Evolutionary conservation across 345 rosid species (phyloP).

Genomic region (Eucalyptus decipiens): DNA sequence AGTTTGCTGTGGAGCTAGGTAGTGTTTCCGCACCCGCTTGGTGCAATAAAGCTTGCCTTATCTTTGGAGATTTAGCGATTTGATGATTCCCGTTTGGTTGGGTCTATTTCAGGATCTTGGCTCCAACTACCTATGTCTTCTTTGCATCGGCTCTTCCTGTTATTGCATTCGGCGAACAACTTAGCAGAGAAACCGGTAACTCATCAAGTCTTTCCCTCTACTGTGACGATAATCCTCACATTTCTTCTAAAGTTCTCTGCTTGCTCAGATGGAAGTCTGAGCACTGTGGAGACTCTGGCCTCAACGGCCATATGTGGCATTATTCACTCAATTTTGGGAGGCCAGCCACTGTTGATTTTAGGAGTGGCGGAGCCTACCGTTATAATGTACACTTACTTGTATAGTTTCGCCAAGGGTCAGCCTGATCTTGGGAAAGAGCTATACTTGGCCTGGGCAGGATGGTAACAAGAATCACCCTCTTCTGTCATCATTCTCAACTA

Average conservation of each 20-base stretch:
- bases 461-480: constrained; percentile 3
- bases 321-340: constrained; percentile 45
- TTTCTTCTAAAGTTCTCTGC: not conserved
- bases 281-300: constrained; percentile 46
- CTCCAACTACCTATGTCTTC: constrained; percentile 54
- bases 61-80: not conserved
- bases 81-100: not conserved
- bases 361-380: constrained; percentile 39
- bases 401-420: constrained; percentile 9
- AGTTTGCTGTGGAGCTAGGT: constrained; percentile 34
- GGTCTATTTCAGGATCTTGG: constrained; percentile 31
- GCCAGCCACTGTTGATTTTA: constrained; percentile 23
- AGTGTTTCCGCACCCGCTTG: not conserved
- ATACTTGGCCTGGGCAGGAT: constrained; percentile 30
- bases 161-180: constrained; percentile 61
- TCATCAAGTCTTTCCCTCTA: not conserved
- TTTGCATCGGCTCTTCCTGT: constrained; percentile 70
- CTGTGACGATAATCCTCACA: not conserved
- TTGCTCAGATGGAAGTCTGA: constrained; percentile 40
- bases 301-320: constrained; percentile 55
- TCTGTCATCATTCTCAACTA: not conserved
- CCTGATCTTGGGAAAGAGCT: constrained; percentile 8
- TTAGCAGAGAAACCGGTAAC: constrained; percentile 45
- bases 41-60: not conserved
- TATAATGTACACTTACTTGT: constrained; percentile 21